Evolutionary conservation across 306 rosid species (phyloP).

Genomic region (Pachyrhizus erosus): DNA sequence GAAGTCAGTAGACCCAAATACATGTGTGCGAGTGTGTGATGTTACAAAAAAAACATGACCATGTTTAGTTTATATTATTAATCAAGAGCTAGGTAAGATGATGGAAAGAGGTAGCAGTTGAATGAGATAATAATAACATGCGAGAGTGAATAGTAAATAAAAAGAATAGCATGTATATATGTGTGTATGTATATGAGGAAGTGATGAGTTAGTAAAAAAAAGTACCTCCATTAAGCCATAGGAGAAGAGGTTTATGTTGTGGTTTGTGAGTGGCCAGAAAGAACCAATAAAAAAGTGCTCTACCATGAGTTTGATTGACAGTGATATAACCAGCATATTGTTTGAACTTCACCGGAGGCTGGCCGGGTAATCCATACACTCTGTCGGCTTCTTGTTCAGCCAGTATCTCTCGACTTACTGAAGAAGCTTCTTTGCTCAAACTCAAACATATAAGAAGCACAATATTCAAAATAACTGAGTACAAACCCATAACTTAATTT

Average conservation of each 20-base stretch:
- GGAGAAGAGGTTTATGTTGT: constrained; percentile 63
- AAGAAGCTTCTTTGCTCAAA: constrained; percentile 2
- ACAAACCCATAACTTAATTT: constrained; percentile 28
- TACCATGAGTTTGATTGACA: constrained; percentile 73
- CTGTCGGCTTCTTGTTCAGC: constrained; percentile 63
- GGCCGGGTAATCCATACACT: constrained; percentile 70
- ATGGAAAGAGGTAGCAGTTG: too few relatives aligned
- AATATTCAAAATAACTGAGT: background rate
- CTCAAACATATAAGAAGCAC: constrained; percentile 6
- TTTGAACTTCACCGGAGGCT: constrained; percentile 70
- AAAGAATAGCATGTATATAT: too few relatives aligned
- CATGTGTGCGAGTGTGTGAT: background rate
- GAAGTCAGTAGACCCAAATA: background rate
- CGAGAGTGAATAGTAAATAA: too few relatives aligned
- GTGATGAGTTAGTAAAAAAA: background rate
- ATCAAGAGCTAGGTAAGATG: background rate
- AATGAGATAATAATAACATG: background rate
- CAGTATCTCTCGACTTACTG: background rate
- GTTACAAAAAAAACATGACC: background rate
- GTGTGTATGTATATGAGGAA: too few relatives aligned
- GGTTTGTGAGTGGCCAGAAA: constrained; percentile 59
- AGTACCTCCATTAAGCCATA: constrained; percentile 94
- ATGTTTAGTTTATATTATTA: background rate
- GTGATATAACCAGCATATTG: constrained; percentile 82
- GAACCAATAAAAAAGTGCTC: constrained; percentile 93